Conservation (phyloP, 257 asterid genomes). For the Paulownia fortunei region DNA sequence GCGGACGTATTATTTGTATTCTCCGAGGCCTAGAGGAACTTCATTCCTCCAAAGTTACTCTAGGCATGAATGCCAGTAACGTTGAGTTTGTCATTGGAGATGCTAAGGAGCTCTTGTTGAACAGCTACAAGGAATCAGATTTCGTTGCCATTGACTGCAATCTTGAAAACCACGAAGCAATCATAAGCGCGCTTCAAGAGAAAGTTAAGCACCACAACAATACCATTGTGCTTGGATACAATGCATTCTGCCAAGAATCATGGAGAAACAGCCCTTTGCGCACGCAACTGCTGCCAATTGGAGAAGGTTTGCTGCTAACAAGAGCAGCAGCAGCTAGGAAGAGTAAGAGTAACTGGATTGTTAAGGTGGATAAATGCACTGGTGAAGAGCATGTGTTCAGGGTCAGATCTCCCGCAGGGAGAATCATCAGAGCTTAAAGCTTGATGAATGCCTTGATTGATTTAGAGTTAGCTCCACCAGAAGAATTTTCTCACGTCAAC, state of each 20-base stretch:
- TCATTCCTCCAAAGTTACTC: constrained; percentile 35
- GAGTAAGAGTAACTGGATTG: constrained; percentile 65
- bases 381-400: constrained; percentile 76
- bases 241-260: constrained; percentile 68
- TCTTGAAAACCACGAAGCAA: constrained; percentile 59
- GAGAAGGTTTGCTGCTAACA: constrained; percentile 72
- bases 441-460: background rate
- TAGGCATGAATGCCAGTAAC: constrained; percentile 35
- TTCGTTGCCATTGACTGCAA: constrained; percentile 78
- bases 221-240: constrained; percentile 63
- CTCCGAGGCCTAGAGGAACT: constrained; percentile 52
- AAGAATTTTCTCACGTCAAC: constrained; percentile 1
- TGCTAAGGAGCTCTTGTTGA: constrained; percentile 43
- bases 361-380: constrained; percentile 72
- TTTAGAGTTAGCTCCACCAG: constrained; percentile 5
- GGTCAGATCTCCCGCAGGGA: constrained; percentile 59
- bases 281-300: constrained; percentile 76
- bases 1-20: constrained; percentile 75
- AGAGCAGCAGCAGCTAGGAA: constrained; percentile 40
- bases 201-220: constrained; percentile 25
- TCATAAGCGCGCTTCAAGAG: constrained; percentile 48
- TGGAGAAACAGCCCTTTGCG: constrained; percentile 60
- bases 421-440: constrained; percentile 51
- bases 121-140: constrained; percentile 54
- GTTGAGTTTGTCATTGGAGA: constrained; percentile 62